Percentiles rank a stretch among this genome's conserved stretches.
These are phyloP conservation scores for Ascomycota sp. DNA, from an alignment of 2,329 filamentous ascomycete species.

Conservation along the genomic window DNA sequence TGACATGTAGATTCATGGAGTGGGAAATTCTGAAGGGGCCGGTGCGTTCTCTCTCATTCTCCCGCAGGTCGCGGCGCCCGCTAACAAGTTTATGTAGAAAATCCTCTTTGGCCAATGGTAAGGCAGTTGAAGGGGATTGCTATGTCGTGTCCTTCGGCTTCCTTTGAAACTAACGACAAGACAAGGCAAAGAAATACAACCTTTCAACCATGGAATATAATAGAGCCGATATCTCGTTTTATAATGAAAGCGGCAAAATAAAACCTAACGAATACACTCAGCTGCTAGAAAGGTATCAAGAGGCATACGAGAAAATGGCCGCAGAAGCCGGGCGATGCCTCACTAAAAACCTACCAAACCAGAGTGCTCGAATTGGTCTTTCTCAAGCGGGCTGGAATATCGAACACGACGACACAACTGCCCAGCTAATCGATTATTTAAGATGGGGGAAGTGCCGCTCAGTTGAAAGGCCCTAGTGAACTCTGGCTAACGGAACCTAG, in stretches of 20 bases:
- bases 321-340: conserved; percentile 36
- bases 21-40: conserved; percentile 7
- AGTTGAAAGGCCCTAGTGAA: neutral
- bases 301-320: conserved; percentile 22
- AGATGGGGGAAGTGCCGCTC: conserved; percentile 13
- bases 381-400: conserved; percentile 43
- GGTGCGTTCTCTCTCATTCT: conserved; percentile 3
- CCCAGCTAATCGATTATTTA: conserved; percentile 41
- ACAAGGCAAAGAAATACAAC: conserved; percentile 35
- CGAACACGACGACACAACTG: conserved; percentile 26
- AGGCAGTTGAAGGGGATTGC: neutral
- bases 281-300: conserved; percentile 28
- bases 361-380: conserved; percentile 36
- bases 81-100: neutral
- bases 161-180: no score
- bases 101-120: conserved; percentile 1
- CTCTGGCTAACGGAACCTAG: conserved; percentile 1
- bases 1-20: conserved; percentile 5
- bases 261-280: conserved; percentile 26
- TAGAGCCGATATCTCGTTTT: conserved; percentile 37
- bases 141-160: no score
- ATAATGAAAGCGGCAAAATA: conserved; percentile 36
- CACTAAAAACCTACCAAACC: conserved; percentile 38
- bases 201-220: conserved; percentile 37
- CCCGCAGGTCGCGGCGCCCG: neutral